Base-by-base conservation (phyloP, 345 rosid species). In the Excoecaria cochinchinensis region DNA sequence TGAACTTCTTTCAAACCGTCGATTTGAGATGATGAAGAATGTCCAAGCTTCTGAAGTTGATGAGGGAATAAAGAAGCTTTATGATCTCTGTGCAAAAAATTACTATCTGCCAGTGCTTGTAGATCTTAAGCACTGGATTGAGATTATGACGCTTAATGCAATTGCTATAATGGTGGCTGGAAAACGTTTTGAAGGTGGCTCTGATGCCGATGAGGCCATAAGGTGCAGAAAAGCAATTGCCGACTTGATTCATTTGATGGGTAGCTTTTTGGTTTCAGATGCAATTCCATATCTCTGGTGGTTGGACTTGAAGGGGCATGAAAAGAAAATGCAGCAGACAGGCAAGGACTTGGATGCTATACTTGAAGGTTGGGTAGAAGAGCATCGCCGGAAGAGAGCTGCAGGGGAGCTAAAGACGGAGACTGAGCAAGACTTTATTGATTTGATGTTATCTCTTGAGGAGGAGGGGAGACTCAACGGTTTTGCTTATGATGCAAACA, bases 311-410 rank as follows among this genome's bases (percentile, higher is more conserved):
- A 8, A 79, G 70, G 95, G 95, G 4, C 78, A 81, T 78, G 88
- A 84, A 72, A 88, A 21, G 82, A 85, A 79, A 47, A 92, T 90
- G 92, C 90, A 86, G 84, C 76, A 78, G 86, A 86, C 89, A 5
- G 90, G 77, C 8, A 77, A 74, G 75, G 82, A 87, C 16, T 24
- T 87, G 46, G 90, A 87, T 38, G 77, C 44, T 3, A 69, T 87
- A 3, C 69, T 82, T 15, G 85, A 60, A 14, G 78, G 76, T 5
- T 84, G 85, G 88, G 14, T 89, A 50, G 73, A 70, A 9, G 86
- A 86, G 72, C 93, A 85, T 63, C 81, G 82, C 16, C 72, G 31
- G 7, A 80, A 48, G 69, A 86, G 85, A 74, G 72, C 63, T 59
- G 69, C 82, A 1, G 79, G 71, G 14, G 69, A 24, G 36, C 16